A percentile compares a stretch with the other conserved stretches of the same genome.
These are phyloP conservation scores for Hymenochaete sp. DNA, from an alignment of 1,284 basidiomycete species.

Conservation along the genomic window DNA sequence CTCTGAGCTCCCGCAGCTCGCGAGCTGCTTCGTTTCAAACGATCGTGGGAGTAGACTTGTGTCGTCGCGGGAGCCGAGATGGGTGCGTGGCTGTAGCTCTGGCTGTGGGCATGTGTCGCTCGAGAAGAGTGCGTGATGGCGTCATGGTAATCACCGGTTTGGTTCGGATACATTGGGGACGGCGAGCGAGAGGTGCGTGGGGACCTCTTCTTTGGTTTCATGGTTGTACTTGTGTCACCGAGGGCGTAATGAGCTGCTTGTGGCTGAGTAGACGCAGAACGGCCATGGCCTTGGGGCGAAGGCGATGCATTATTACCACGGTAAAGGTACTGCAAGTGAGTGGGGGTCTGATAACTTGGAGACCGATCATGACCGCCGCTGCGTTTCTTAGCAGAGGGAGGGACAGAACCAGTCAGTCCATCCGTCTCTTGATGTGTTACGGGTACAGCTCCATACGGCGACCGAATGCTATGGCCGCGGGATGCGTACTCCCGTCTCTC, in stretches of 20 bases:
- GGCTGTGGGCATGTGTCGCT: neutral
- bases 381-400: neutral
- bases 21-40: slow-evolving; percentile 7
- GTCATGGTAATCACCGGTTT: slow-evolving; percentile 10
- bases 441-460: slow-evolving; percentile 1
- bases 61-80: neutral
- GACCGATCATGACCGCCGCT: slow-evolving; percentile 1
- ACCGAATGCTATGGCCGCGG: neutral
- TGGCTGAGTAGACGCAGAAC: neutral
- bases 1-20: slow-evolving; percentile 2
- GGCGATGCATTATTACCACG: slow-evolving; percentile 10
- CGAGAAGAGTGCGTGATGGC: slow-evolving; percentile 2
- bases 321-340: slow-evolving; percentile 11
- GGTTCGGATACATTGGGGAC: slow-evolving; percentile 3
- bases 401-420: slow-evolving; percentile 5
- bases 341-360: slow-evolving; percentile 8
- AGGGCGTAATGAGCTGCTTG: slow-evolving; percentile 2
- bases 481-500: too few species aligned
- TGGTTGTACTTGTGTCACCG: neutral
- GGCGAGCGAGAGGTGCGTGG: slow-evolving; percentile 12
- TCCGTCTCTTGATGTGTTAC: slow-evolving; percentile 2
- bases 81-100: neutral
- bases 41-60: neutral
- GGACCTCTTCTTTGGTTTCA: slow-evolving; percentile 7
- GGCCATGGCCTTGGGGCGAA: slow-evolving; percentile 6